Base-by-base conservation (phyloP, 495 filamentous ascomycete genomes). In the Lophiotrema nucula region DNA sequence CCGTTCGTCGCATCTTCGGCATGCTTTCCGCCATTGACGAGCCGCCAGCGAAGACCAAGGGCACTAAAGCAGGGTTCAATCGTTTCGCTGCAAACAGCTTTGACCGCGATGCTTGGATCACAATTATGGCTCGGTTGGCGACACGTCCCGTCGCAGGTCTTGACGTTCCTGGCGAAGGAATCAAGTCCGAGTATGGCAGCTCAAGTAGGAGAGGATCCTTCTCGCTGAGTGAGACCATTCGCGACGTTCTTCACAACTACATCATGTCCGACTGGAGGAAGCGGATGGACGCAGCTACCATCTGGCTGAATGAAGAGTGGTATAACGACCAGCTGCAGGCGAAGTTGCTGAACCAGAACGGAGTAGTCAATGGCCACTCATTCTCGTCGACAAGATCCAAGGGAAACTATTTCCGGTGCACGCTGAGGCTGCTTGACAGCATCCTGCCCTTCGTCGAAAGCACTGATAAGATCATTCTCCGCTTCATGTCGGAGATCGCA, bases 251-350 rank as follows among this genome's bases (percentile, higher is more conserved):
- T 4, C 92, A 87, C 72, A 79, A 78, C 19, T 96, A 92, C 71
- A 80, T 97, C 37, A 77, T 96, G 21, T 88, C 91, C 54, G 93
- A 99, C 72, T 99, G 95, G 72, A 81, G 91, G 28, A 83, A 80
- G 35, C 83, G 92, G 21, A 88, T 97, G 52, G 90, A 90, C 53
- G 79, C 90, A 31, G 92, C 89, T 2, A 86, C 96, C 49, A 81
- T 84, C 16, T 99, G 93, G 93, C 77, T 97, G 23, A 92, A 87
- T 65, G 93, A 99, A 71, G 93, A 99, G 72, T 99, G 92, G 92
- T 97, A 95, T 73, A 93, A 90, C 67, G 95, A 96, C 69, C 82
- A 82, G 35, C 71, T 96, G 22, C 80, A 81, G 56, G 66, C 72
- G 6, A 56, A 61, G 27, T 31, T 27, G 15, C 16, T 28, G 2